These are phyloP conservation scores for Metschnikowia drakensbergensis DNA, from an alignment of 805 yeast genomes.

Conservation along the genomic window DNA sequence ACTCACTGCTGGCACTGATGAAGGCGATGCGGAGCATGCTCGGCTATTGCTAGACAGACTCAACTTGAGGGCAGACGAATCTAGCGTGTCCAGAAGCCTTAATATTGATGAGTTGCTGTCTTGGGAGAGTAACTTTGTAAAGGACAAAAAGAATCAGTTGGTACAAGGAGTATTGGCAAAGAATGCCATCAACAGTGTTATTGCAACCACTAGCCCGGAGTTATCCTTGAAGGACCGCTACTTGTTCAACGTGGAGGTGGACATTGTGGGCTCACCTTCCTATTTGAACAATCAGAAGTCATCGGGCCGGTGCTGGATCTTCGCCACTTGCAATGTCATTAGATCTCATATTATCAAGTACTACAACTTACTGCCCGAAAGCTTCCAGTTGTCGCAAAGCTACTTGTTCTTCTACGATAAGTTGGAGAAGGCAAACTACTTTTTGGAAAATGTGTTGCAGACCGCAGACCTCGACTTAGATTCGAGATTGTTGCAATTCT, in stretches of 20 bases:
- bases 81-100: neutral
- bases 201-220: constrained; percentile 30
- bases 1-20: neutral
- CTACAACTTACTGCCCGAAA: constrained; percentile 49
- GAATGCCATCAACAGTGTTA: constrained; percentile 41
- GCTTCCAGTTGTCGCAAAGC: constrained; percentile 72
- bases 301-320: constrained; percentile 87
- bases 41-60: neutral
- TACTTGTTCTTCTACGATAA: constrained; percentile 83
- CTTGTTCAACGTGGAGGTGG: constrained; percentile 36
- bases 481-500: constrained; percentile 64
- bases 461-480: constrained; percentile 64
- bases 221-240: constrained; percentile 24
- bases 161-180: constrained; percentile 54
- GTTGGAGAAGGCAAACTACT: constrained; percentile 78
- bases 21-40: neutral
- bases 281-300: constrained; percentile 55
- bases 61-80: neutral
- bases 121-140: constrained; percentile 46
- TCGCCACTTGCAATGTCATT: constrained; percentile 75
- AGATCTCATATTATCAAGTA: constrained; percentile 59
- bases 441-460: constrained; percentile 70
- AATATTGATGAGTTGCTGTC: constrained; percentile 26
- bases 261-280: constrained; percentile 34
- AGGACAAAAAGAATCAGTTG: constrained; percentile 48